Evolutionary conservation across 2,329 filamentous ascomycete species (phyloP).

Genomic region (Aureobasidium sp.): DNA sequence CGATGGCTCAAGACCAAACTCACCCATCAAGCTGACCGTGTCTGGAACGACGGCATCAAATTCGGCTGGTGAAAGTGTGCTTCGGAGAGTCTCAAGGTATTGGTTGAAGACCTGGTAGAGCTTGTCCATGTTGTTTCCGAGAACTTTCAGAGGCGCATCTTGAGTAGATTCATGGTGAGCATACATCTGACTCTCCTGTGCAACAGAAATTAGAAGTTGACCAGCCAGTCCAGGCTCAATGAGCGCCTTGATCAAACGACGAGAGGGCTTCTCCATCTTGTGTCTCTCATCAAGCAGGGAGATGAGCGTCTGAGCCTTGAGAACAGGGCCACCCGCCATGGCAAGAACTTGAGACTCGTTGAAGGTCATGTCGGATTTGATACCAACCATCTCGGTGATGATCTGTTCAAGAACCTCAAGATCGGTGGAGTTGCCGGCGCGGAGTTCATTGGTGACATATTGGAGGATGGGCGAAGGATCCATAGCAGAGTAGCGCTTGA

Average conservation of each 20-base stretch:
- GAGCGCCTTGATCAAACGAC: slow-evolving; percentile 71
- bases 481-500: slow-evolving; percentile 76
- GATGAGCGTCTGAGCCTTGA: slow-evolving; percentile 74
- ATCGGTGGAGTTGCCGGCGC: slow-evolving; percentile 77
- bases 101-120: slow-evolving; percentile 78
- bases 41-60: slow-evolving; percentile 75
- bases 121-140: slow-evolving; percentile 84
- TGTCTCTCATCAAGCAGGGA: slow-evolving; percentile 77
- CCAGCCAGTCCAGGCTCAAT: slow-evolving; percentile 71
- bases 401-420: slow-evolving; percentile 87
- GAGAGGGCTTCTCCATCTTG: slow-evolving; percentile 59
- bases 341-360: slow-evolving; percentile 81
- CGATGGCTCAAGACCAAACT: slow-evolving; percentile 72
- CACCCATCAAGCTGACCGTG: slow-evolving; percentile 63
- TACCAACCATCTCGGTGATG: slow-evolving; percentile 87
- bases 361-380: slow-evolving; percentile 78
- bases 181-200: slow-evolving; percentile 83
- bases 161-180: slow-evolving; percentile 66
- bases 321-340: slow-evolving; percentile 75
- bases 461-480: slow-evolving; percentile 78
- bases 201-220: slow-evolving; percentile 79
- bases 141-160: slow-evolving; percentile 76
- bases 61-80: slow-evolving; percentile 65
- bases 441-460: slow-evolving; percentile 81
- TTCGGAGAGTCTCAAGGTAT: slow-evolving; percentile 82